These are phyloP conservation scores for Ogataea nonfermentans DNA, from an alignment of 805 yeast genomes.

Conservation along the genomic window DNA sequence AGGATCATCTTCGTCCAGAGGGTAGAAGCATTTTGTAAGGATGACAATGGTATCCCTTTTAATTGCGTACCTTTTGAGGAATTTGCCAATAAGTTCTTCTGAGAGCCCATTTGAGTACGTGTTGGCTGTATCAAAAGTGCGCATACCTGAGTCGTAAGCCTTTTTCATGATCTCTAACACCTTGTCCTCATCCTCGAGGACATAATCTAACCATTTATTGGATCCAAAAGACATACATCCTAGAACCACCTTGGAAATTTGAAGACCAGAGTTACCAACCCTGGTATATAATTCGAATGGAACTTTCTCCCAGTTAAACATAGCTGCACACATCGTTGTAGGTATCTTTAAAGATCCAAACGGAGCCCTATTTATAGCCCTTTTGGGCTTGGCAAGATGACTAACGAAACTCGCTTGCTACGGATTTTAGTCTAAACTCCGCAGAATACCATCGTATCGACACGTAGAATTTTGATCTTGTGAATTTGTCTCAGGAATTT, in stretches of 20 bases:
- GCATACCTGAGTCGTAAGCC: conserved; percentile 46
- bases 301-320: conserved; percentile 14
- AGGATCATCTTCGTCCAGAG: conserved; percentile 26
- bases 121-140: conserved; percentile 54
- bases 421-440: no score
- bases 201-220: conserved; percentile 44
- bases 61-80: conserved; percentile 49
- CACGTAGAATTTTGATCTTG: no score
- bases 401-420: no score
- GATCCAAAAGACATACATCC: conserved; percentile 56
- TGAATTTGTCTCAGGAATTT: no score
- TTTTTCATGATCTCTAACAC: conserved; percentile 43
- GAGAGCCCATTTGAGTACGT: conserved; percentile 46
- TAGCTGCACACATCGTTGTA: no score
- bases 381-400: no score
- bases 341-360: no score
- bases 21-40: conserved; percentile 43
- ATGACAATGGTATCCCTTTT: conserved; percentile 54
- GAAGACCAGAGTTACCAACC: conserved; percentile 25
- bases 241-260: conserved; percentile 46
- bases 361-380: no score
- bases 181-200: conserved; percentile 45
- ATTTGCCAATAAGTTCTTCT: conserved; percentile 52
- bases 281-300: conserved; percentile 10
- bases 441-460: no score